Evolutionary conservation across 352 stramenopile species (phyloP), one percentile per base, ranked within the genome.

Genomic region (Phytopythium kandeliae): DNA sequence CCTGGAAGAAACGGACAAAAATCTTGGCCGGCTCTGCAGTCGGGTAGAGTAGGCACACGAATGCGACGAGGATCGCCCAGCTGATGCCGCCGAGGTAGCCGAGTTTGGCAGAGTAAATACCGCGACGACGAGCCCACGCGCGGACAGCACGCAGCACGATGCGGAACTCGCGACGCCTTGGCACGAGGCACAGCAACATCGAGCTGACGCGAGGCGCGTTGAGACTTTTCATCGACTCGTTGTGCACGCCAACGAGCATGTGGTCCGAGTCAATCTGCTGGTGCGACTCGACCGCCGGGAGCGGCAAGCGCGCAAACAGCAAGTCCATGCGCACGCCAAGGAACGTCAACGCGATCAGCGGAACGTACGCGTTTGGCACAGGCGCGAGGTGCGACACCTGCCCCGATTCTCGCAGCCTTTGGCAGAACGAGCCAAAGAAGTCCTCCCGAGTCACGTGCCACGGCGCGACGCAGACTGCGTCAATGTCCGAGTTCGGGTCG

Each of bases 61-160:
- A 98, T 16, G 92, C 95, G 15, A 98, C 91, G 28, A 99, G 67
- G 48, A 99, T 98, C n/a, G 95, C 93, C 78, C 86, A 99, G 63
- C 98, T 99, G 24, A 99, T 95, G 15, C 96, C 97, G 49, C 97
- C 96, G 22, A 99, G 67, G 60, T 98, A 99, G 2, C 96, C 96
- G 10, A 98, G 71, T 50, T 98, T 96, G 49, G 98, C 98, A 19
- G 85, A 97, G 63, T 99, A 99, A 46, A 99, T 83, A 26, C 97
- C 96, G 38, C 97, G 86, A 48, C 82, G 76, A 41, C 77, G 76
- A 13, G 78, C 81, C 78, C 77, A 92, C n/a, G 76, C 65, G 26
- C 81, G 78, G 17, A 90, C 76, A n/a, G 81, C 77, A 48, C 76
- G 71, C 37, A 88, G 43, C 19, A 92, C 77, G 22, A 89, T 81